Conservation (phyloP, 179 eudicot species). For the Spinacia oleracea region DNA sequence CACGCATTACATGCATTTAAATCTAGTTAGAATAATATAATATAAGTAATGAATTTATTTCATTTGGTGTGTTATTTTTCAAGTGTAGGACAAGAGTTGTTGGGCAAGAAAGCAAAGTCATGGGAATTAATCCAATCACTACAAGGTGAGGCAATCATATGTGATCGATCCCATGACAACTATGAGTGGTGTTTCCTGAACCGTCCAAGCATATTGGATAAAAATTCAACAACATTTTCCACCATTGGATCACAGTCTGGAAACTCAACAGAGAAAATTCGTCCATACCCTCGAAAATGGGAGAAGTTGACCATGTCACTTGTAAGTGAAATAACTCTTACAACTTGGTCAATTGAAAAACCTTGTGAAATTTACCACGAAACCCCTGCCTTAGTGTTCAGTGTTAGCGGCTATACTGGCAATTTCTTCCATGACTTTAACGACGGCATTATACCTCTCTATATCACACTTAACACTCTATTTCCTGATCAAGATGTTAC, state of each 20-base stretch:
- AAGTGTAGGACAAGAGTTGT: conserved; percentile 1
- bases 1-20: no score
- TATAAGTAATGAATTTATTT: no score
- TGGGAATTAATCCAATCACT: conserved; percentile 17
- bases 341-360: conserved; percentile 28
- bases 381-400: conserved; percentile 47
- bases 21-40: no score
- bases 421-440: conserved; percentile 54
- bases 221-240: conserved; percentile 30
- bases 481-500: conserved; percentile 35
- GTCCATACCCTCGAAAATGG: conserved; percentile 59
- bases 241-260: conserved; percentile 10
- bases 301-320: conserved; percentile 42
- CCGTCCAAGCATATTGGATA: conserved; percentile 36
- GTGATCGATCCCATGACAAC: conserved; percentile 38
- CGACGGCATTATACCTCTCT: conserved; percentile 60
- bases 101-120: background rate
- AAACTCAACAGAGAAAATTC: conserved; percentile 28
- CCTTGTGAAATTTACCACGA: conserved; percentile 43
- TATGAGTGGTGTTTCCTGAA: conserved; percentile 47
- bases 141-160: conserved; percentile 30
- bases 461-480: conserved; percentile 41
- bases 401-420: conserved; percentile 46
- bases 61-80: no score
- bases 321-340: conserved; percentile 44